Conservation (phyloP, 1,139 yeast genomes). For the Diutina scorzettiae region DNA sequence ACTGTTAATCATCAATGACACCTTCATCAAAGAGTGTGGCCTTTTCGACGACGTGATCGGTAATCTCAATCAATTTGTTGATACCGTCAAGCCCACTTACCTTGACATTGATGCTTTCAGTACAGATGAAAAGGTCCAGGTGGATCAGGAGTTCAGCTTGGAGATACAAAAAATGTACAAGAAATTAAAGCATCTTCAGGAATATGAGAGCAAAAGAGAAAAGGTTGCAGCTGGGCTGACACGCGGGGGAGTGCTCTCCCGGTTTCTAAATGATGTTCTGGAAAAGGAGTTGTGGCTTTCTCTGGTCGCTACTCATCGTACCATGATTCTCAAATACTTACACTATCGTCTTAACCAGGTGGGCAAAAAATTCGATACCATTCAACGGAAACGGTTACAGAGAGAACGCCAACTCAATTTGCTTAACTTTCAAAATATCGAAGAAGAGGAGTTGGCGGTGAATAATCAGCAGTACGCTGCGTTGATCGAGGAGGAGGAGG, state of each 20-base stretch:
- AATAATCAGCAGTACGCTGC: conserved; percentile 6
- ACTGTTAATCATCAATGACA: conserved; percentile 20
- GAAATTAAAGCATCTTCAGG: conserved; percentile 36
- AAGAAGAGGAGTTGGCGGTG: conserved; percentile 15
- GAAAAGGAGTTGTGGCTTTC: conserved; percentile 17
- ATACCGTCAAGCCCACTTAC: conserved; percentile 31
- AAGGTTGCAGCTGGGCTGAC: conserved; percentile 10
- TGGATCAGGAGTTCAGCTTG: conserved; percentile 42
- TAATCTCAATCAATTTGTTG: conserved; percentile 27
- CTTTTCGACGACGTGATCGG: conserved; percentile 31
- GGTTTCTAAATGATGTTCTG: conserved; percentile 22
- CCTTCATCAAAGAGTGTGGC: conserved; percentile 38
- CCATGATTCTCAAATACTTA: conserved; percentile 28
- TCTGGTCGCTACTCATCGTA: conserved; percentile 21
- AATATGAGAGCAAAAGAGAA: conserved; percentile 38
- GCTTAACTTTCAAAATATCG: conserved; percentile 31
- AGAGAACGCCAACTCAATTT: conserved; percentile 30
- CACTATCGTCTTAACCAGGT: conserved; percentile 23
- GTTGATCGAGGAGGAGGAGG: conserved; percentile 11
- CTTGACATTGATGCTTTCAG: conserved; percentile 28
- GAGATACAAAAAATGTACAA: conserved; percentile 39
- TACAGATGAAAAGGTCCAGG: conserved; percentile 37
- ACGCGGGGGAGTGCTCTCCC: conserved; percentile 11
- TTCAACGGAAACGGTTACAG: conserved; percentile 30
- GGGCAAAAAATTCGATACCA: conserved; percentile 23